These are phyloP conservation scores for Boletus smithii DNA, from an alignment of 1,284 basidiomycete genomes.

Conservation along the genomic window DNA sequence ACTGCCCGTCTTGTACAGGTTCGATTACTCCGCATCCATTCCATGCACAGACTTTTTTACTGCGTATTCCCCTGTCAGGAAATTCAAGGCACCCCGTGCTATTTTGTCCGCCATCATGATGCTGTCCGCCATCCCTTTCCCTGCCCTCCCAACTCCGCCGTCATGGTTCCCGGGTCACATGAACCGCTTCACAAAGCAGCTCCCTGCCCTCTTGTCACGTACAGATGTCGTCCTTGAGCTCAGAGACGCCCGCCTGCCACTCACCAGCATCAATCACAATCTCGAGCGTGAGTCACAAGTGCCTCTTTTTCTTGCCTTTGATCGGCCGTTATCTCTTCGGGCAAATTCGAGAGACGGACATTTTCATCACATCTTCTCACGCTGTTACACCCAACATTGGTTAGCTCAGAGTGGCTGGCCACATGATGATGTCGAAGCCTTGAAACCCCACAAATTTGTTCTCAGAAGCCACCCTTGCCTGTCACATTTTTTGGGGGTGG, in stretches of 20 bases:
- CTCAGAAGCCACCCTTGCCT: slow-evolving; percentile 2
- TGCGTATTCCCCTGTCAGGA: slow-evolving; percentile 15
- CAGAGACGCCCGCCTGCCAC: slow-evolving; percentile 86
- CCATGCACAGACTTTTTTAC: slow-evolving; percentile 10
- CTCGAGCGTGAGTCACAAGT: slow-evolving; percentile 63
- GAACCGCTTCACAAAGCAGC: slow-evolving; percentile 79
- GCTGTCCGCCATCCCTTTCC: slow-evolving; percentile 48
- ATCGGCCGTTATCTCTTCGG: slow-evolving; percentile 7
- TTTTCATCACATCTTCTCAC: slow-evolving; percentile 21
- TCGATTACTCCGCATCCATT: slow-evolving; percentile 8
- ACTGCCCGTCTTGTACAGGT: neutral
- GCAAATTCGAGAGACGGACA: neutral
- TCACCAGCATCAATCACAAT: slow-evolving; percentile 90
- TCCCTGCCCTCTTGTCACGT: slow-evolving; percentile 73
- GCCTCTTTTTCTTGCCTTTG: neutral
- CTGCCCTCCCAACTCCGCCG: slow-evolving; percentile 67
- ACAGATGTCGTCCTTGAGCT: slow-evolving; percentile 94
- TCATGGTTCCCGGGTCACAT: slow-evolving; percentile 99
- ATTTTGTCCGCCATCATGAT: slow-evolving; percentile 33
- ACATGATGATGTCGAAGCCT: slow-evolving; percentile 14
- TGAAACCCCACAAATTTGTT: slow-evolving; percentile 9
- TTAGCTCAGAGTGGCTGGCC: slow-evolving; percentile 7
- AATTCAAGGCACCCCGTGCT: slow-evolving; percentile 1
- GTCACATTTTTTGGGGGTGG: slow-evolving; percentile 17
- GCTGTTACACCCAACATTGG: slow-evolving; percentile 12